Conservation (phyloP, 352 stramenopile genomes). For the Globisporangium splendens region DNA sequence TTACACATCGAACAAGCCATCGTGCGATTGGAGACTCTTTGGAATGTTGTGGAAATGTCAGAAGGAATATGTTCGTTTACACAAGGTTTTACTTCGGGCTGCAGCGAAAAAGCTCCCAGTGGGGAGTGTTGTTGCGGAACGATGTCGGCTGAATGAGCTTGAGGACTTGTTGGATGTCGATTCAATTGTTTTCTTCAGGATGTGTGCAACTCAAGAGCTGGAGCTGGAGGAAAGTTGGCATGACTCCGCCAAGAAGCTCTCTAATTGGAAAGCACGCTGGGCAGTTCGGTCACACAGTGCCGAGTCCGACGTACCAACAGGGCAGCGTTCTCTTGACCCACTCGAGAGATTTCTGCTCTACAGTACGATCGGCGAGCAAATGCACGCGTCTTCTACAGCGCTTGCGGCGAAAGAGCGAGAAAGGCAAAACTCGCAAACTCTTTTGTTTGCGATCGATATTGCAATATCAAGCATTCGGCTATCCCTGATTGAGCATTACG, state of each 20-base stretch:
- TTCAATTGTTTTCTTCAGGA: slow-evolving; percentile 78
- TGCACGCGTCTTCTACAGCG: slow-evolving; percentile 47
- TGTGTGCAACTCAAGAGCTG: slow-evolving; percentile 60
- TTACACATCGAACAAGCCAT: slow-evolving; percentile 8
- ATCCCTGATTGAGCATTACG: slow-evolving; percentile 27
- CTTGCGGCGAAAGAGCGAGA: slow-evolving; percentile 41
- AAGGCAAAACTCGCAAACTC: slow-evolving; percentile 44
- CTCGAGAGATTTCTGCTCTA: slow-evolving; percentile 58
- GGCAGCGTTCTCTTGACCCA: slow-evolving; percentile 23
- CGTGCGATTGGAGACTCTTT: slow-evolving; percentile 64
- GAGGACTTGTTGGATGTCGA: slow-evolving; percentile 74
- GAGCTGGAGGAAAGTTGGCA: slow-evolving; percentile 62
- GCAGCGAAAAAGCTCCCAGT: slow-evolving; percentile 50
- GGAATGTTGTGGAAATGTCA: slow-evolving; percentile 46
- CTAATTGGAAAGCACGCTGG: slow-evolving; percentile 69
- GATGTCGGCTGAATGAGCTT: slow-evolving; percentile 45
- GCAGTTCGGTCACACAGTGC: slow-evolving; percentile 25
- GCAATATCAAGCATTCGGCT: slow-evolving; percentile 56
- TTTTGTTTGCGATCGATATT: slow-evolving; percentile 64
- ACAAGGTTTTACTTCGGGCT: slow-evolving; percentile 65
- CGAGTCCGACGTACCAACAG: slow-evolving; percentile 11
- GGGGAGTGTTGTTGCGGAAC: slow-evolving; percentile 46
- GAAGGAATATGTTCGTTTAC: slow-evolving; percentile 72
- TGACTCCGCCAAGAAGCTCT: slow-evolving; percentile 64
- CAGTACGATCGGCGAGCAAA: slow-evolving; percentile 49